Base-by-base conservation (phyloP, 768 basidiomycete species). In the Agaricus sinodeliciosus region DNA sequence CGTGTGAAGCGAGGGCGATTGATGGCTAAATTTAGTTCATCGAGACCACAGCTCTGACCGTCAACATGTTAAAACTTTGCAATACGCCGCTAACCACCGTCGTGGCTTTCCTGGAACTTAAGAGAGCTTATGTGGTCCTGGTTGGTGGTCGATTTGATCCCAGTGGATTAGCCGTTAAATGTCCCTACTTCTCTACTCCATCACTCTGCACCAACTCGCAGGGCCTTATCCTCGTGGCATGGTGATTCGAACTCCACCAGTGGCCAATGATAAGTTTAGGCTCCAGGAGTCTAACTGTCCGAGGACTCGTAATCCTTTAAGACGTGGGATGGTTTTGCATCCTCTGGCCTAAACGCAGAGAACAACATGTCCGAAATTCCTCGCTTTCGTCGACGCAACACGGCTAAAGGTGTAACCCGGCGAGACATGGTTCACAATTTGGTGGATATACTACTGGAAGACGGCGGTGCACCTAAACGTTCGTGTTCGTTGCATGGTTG, bases 351-450 rank as follows among this genome's bases (percentile, higher is more conserved):
- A 9, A 35, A 35, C 37, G 37, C 37, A 16, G 3, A 13, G 9
- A 39, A 1, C 37, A 15, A 39, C 7, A 39, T 31, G 31, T 31
- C 31, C 31, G 11, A 11, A 31, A 22, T 22, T 22, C 31, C 31
- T 31, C 31, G 37, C 12, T 39, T 16, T 3, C 43, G 44, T n/a
- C 36, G 26, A 47, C 44, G 37, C 34, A 39, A 44, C 15, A 31
- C n/a, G 12, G 9, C 2, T 40, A 22, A 43, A 19, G 26, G 15
- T 40, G 43, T 26, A 18, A 70, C 61, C 55, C 69, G 74, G 8
- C 69, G 72, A 40, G 73, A 76, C 55, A 78, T 74, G 1, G 77
- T 79, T 35, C 60, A 78, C 54, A 78, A 67, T 60, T 61, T 79
- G 57, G 77, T 79, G 35, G 75, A 78, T 54, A 73, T 79, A 69